Conservation (phyloP, 441 rosid species). For the Francoa sonchifolia region DNA sequence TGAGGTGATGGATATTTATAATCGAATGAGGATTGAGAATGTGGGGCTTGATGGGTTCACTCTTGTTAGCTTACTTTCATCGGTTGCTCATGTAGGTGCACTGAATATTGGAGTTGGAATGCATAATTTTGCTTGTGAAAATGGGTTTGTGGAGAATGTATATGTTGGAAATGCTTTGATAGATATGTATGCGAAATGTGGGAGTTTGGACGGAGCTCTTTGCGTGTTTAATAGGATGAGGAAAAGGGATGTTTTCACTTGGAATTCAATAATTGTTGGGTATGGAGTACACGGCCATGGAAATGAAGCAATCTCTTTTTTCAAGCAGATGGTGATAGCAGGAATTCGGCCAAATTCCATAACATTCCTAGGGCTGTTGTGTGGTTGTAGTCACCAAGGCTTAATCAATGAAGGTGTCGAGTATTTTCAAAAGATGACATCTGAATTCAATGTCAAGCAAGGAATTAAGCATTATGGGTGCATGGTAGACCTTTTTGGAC, state of each 20-base stretch:
- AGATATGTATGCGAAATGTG: constrained; percentile 90
- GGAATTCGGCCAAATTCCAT: constrained; percentile 69
- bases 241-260: constrained; percentile 63
- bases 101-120: too few species aligned
- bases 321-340: constrained; percentile 50
- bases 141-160: constrained; percentile 26
- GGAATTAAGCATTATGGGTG: constrained; percentile 74
- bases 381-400: constrained; percentile 85
- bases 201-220: constrained; percentile 61
- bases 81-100: too few species aligned
- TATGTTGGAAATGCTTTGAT: constrained; percentile 75
- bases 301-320: constrained; percentile 40
- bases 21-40: too few species aligned
- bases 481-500: constrained; percentile 80
- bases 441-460: constrained; percentile 46
- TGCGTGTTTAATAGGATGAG: constrained; percentile 55
- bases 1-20: too few species aligned
- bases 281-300: constrained; percentile 61
- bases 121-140: constrained; percentile 12
- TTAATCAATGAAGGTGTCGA: constrained; percentile 41
- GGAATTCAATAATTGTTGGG: constrained; percentile 87
- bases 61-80: too few species aligned
- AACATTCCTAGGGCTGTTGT: constrained; percentile 77
- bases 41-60: too few species aligned
- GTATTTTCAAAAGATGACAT: constrained; percentile 55